These are phyloP conservation scores for Fusarium sp. DNA, from an alignment of 2,329 filamentous ascomycete species.

Conservation along the genomic window DNA sequence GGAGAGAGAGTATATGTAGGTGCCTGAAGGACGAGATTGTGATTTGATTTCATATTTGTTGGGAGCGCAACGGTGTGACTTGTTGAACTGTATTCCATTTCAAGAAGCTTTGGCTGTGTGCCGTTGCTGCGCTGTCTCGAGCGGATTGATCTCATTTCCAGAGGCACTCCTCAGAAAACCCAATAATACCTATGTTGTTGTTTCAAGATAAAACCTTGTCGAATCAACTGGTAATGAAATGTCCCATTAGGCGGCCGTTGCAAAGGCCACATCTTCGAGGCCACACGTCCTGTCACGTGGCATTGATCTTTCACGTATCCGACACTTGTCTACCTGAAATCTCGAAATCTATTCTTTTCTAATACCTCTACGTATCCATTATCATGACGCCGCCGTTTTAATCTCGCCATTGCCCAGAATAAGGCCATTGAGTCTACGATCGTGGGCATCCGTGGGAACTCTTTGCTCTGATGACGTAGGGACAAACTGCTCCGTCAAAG, in stretches of 20 bases:
- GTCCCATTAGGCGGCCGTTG: background rate
- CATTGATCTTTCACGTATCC: background rate
- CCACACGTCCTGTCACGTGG: background rate
- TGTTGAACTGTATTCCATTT: background rate
- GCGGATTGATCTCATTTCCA: background rate
- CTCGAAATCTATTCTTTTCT: background rate
- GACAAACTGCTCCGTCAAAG: constrained; percentile 88
- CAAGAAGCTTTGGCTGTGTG: background rate
- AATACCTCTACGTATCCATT: constrained; percentile 26
- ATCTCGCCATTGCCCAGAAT: constrained; percentile 78
- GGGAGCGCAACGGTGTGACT: background rate
- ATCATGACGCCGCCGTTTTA: constrained; percentile 56
- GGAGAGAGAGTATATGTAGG: background rate
- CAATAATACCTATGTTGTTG: background rate
- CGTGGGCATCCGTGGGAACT: constrained; percentile 80
- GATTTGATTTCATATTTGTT: background rate
- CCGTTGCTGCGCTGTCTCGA: background rate
- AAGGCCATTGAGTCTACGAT: constrained; percentile 84
- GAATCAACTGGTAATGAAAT: background rate
- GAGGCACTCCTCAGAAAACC: background rate
- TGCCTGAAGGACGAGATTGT: background rate
- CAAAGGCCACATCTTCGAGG: background rate
- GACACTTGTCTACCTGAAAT: background rate
- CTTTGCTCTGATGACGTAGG: constrained; percentile 65
- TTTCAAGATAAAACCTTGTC: background rate